phyloP scores from a whole-genome alignment of 2,329 filamentous ascomycete genomes.

The Cladobotryum mycophilum region DNA sequence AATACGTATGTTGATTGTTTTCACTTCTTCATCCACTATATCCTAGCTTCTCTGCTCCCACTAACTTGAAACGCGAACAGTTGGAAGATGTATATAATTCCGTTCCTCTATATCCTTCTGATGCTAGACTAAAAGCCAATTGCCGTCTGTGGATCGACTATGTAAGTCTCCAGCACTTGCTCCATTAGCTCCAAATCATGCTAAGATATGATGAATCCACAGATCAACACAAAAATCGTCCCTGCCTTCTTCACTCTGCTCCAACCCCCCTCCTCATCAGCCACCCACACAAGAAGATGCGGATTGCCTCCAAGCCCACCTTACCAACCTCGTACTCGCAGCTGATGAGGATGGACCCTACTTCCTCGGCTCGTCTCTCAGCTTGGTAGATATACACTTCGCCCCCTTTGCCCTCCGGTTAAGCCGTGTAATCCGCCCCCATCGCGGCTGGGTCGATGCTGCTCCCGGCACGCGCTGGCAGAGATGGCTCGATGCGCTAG shows the following conservation, averaged over 20 bases:
- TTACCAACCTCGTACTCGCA: constrained; percentile 46
- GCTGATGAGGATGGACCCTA: constrained; percentile 56
- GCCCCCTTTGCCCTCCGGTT: constrained; percentile 70
- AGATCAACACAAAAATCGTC: constrained; percentile 72
- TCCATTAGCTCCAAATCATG: neutral
- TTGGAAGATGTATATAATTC: constrained; percentile 66
- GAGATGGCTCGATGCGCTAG: constrained; percentile 64
- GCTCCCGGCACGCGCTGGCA: constrained; percentile 59
- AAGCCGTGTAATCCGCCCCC: constrained; percentile 57
- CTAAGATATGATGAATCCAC: neutral
- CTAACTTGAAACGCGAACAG: constrained; percentile 22
- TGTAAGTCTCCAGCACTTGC: constrained; percentile 37
- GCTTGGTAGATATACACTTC: constrained; percentile 67
- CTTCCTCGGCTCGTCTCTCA: constrained; percentile 50
- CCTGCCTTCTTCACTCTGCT: constrained; percentile 71
- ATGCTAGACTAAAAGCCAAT: constrained; percentile 62
- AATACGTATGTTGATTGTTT: constrained; percentile 56
- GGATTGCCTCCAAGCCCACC: constrained; percentile 57
- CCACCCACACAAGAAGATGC: neutral
- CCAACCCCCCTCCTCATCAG: constrained; percentile 54
- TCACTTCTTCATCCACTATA: constrained; percentile 64
- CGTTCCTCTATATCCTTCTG: constrained; percentile 56
- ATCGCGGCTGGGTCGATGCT: constrained; percentile 60
- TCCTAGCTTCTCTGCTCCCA: constrained; percentile 44
- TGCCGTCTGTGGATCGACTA: constrained; percentile 78